Evolutionary conservation across 2,329 filamentous ascomycete genomes (phyloP).

Genomic region (Trichoderma cornu-damae): DNA sequence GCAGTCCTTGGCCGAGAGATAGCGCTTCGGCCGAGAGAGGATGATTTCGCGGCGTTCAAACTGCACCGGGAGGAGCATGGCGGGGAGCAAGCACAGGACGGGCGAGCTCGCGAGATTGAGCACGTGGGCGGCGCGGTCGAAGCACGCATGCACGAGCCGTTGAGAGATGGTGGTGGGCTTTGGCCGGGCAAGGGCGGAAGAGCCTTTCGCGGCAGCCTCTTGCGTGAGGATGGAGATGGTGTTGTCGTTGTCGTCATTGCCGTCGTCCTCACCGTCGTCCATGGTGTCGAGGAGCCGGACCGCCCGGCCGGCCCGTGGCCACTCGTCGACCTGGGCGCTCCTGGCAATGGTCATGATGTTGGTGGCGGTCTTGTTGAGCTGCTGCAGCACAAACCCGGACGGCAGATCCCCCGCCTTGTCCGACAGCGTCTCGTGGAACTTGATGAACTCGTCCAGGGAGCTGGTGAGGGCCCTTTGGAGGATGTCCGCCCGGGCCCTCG

Average conservation of each 20-base stretch:
- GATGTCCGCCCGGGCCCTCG: not conserved
- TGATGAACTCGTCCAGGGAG: constrained; percentile 7
- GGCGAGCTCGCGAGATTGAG: constrained; percentile 1
- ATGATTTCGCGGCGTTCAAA: not conserved
- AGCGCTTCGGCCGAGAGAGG: not conserved
- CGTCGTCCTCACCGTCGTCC: not conserved
- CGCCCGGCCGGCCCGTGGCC: not conserved
- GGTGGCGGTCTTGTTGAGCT: constrained; percentile 14
- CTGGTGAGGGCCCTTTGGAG: constrained; percentile 13
- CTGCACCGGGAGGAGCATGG: constrained; percentile 8
- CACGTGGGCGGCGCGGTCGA: constrained; percentile 1
- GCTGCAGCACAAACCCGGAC: constrained; percentile 6
- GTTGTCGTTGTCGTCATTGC: not conserved
- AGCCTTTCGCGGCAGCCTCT: not conserved
- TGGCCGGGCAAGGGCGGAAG: not conserved
- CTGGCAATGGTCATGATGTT: constrained; percentile 9
- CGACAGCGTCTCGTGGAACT: not conserved
- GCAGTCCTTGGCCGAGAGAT: not conserved
- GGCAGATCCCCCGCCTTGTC: constrained; percentile 4
- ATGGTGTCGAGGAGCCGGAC: not conserved
- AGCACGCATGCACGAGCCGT: constrained; percentile 3
- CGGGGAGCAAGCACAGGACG: constrained; percentile 7
- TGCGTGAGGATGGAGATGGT: not conserved
- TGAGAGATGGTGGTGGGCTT: constrained; percentile 8
- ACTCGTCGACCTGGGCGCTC: not conserved